These are phyloP conservation scores for Selenicereus undatus DNA, from an alignment of 148 eudicot species.

Conservation along the genomic window DNA sequence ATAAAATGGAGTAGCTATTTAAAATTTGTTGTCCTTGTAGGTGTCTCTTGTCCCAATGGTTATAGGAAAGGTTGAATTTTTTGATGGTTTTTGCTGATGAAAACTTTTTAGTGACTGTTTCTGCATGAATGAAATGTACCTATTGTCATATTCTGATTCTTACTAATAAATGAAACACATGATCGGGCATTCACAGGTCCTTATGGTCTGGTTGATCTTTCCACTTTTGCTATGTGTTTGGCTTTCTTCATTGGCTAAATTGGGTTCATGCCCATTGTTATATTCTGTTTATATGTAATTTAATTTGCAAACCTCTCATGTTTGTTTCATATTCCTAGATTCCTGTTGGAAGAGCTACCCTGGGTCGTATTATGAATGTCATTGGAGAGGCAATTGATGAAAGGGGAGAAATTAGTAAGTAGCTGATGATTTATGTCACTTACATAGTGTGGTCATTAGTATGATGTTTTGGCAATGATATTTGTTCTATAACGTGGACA, in stretches of 20 bases:
- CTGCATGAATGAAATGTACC: no score
- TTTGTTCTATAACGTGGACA: constrained; percentile 20
- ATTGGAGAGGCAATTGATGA: constrained; percentile 95
- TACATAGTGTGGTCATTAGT: background rate
- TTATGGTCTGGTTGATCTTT: no score
- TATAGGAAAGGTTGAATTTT: background rate
- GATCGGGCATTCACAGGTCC: no score
- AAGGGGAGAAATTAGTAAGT: constrained; percentile 85
- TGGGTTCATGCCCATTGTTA: background rate
- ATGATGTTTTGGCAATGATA: background rate
- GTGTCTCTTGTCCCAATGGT: background rate
- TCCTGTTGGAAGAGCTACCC: constrained; percentile 96
- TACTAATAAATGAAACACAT: no score
- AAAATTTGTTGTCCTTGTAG: no score
- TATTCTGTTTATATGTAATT: background rate
- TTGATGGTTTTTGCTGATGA: background rate
- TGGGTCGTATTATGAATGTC: constrained; percentile 97
- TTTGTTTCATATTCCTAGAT: constrained; percentile 36
- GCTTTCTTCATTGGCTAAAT: background rate
- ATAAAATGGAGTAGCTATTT: no score
- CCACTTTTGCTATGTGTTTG: background rate
- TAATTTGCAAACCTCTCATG: background rate
- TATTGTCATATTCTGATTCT: no score
- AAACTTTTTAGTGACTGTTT: no score
- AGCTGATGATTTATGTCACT: background rate